A percentile compares a stretch with the other conserved stretches of the same genome.
These are phyloP conservation scores for Sugiyamaella paludigena DNA, from an alignment of 1,139 yeast genomes.

Conservation along the genomic window DNA sequence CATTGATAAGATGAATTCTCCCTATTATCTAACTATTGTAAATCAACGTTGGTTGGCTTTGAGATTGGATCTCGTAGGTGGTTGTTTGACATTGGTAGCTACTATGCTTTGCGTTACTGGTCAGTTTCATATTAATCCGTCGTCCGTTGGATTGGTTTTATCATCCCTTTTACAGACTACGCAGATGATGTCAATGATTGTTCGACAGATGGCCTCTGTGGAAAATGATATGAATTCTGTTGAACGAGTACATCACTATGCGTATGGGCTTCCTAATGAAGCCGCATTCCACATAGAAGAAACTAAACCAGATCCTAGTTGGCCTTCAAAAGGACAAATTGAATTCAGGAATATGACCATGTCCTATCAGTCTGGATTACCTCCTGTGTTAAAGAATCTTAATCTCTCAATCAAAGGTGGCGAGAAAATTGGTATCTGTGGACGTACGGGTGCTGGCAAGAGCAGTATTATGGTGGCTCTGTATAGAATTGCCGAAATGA, in stretches of 20 bases:
- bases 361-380: conserved; percentile 74
- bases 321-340: conserved; percentile 64
- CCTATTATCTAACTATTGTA: conserved; percentile 62
- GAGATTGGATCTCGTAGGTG: conserved; percentile 57
- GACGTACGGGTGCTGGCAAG: conserved; percentile 81
- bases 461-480: conserved; percentile 66
- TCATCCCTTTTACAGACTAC: conserved; percentile 42
- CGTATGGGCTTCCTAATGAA: conserved; percentile 64
- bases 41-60: conserved; percentile 79
- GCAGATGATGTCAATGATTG: conserved; percentile 37
- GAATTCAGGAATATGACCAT: conserved; percentile 57
- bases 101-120: conserved; percentile 62
- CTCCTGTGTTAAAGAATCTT: conserved; percentile 63
- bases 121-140: conserved; percentile 58
- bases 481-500: conserved; percentile 58
- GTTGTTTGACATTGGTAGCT: conserved; percentile 45
- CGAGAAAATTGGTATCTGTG: conserved; percentile 71
- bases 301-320: conserved; percentile 58
- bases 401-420: conserved; percentile 47
- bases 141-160: conserved; percentile 69
- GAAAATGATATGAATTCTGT: conserved; percentile 85
- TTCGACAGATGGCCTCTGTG: conserved; percentile 56
- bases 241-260: conserved; percentile 75
- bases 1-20: conserved; percentile 67
- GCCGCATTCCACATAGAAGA: conserved; percentile 54